These are phyloP conservation scores for Hypoxylon sp. DNA, from an alignment of 2,329 filamentous ascomycete species.

Conservation along the genomic window DNA sequence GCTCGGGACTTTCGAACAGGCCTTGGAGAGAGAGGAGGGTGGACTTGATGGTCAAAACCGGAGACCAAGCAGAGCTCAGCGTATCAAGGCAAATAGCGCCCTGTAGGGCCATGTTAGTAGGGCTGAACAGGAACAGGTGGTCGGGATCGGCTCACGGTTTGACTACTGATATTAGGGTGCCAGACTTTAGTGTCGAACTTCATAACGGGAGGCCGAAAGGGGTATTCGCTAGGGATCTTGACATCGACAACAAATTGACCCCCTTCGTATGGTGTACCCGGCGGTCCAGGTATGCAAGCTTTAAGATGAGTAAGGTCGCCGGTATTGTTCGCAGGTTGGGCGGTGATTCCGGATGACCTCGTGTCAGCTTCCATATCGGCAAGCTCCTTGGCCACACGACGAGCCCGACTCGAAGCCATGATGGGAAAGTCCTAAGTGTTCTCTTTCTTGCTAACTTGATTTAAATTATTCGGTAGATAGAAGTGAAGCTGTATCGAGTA, in stretches of 20 bases:
- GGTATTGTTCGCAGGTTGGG: constrained; percentile 65
- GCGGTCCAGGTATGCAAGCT: constrained; percentile 84
- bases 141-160: constrained; percentile 71
- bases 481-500: too few species aligned
- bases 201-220: constrained; percentile 92
- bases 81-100: constrained; percentile 98
- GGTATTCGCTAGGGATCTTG: constrained; percentile 85
- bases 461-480: too few species aligned
- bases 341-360: constrained; percentile 76
- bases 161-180: constrained; percentile 96
- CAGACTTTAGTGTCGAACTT: constrained; percentile 92
- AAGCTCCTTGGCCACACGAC: constrained; percentile 78
- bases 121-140: too few species aligned
- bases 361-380: constrained; percentile 75
- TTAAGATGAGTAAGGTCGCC: constrained; percentile 82
- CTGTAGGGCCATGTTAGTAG: constrained; percentile 54
- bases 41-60: constrained; percentile 95
- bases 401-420: constrained; percentile 62
- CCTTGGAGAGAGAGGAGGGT: constrained; percentile 92
- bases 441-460: too few species aligned
- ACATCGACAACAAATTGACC: constrained; percentile 86
- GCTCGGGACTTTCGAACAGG: constrained; percentile 90
- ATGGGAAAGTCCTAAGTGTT: too few species aligned
- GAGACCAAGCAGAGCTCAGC: constrained; percentile 88
- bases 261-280: constrained; percentile 92